These are phyloP conservation scores for Histomonas meleagridis DNA, from an alignment of 208 protist genomes.

Conservation along the genomic window DNA sequence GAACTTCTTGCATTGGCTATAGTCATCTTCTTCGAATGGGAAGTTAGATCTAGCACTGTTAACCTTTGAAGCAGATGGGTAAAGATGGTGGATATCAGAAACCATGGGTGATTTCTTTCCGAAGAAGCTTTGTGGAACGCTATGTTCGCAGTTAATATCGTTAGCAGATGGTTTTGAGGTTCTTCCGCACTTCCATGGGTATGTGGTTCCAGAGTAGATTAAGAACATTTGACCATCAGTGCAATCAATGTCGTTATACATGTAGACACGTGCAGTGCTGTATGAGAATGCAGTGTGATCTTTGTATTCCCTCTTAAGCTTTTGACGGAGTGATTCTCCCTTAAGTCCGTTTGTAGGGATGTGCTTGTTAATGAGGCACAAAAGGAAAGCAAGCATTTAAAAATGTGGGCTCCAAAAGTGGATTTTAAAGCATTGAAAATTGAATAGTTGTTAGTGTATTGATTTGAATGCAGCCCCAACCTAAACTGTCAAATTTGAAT, in stretches of 20 bases:
- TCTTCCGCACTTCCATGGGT: neutral
- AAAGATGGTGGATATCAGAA: neutral
- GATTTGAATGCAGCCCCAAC: too few species aligned
- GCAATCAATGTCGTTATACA: constrained; percentile 25
- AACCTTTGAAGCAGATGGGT: neutral
- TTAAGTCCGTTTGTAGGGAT: too few species aligned
- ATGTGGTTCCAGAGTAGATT: neutral
- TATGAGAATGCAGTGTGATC: neutral
- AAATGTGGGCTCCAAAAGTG: too few species aligned
- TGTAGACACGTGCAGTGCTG: neutral
- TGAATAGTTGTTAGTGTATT: too few species aligned
- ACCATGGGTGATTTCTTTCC: neutral
- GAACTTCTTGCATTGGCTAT: neutral
- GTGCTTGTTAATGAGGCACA: too few species aligned
- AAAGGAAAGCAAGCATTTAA: too few species aligned
- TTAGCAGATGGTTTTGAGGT: neutral
- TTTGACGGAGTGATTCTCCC: too few species aligned
- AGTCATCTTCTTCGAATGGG: neutral
- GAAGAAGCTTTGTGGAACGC: neutral
- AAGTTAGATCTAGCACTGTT: neutral
- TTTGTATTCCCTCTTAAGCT: neutral
- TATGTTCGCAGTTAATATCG: constrained; percentile 10
- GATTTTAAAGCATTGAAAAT: too few species aligned
- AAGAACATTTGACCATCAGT: neutral
- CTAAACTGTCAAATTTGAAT: too few species aligned